phyloP scores from a whole-genome alignment of 1,284 basidiomycete genomes.

The Singerocomus inundabilis region DNA sequence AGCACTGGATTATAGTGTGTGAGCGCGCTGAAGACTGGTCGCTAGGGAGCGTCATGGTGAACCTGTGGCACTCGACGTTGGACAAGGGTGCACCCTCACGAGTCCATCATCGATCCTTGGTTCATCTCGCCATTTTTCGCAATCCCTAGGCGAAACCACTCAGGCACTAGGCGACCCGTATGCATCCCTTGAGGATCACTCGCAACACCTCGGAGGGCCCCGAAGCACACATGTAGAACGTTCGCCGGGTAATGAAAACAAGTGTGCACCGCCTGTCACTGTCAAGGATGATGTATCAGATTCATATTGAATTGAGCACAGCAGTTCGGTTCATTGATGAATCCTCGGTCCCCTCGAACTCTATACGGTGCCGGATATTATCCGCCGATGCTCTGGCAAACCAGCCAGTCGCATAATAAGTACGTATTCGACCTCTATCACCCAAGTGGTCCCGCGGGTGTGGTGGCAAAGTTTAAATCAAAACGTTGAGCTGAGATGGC shows the following conservation, averaged over 20 bases:
- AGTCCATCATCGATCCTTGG: not conserved
- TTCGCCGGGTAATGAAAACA: too few species aligned
- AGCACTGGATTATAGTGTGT: too few species aligned
- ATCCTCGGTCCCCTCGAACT: not conserved
- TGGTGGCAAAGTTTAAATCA: slow-evolving; percentile 3
- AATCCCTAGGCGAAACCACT: not conserved
- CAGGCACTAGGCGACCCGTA: too few species aligned
- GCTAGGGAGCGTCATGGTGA: not conserved
- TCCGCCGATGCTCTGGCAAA: not conserved
- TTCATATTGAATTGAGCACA: not conserved
- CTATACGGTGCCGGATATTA: not conserved
- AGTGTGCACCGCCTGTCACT: slow-evolving; percentile 7
- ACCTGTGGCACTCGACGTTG: not conserved
- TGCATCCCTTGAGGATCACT: too few species aligned
- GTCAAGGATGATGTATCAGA: not conserved
- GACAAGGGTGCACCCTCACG: not conserved
- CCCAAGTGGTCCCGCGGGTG: not conserved
- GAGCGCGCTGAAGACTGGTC: too few species aligned
- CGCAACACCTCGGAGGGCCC: too few species aligned
- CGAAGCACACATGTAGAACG: too few species aligned
- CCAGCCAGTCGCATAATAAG: slow-evolving; percentile 3
- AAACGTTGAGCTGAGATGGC: not conserved
- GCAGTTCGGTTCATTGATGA: not conserved
- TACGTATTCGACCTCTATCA: slow-evolving; percentile 5
- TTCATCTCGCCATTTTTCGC: not conserved